Evolutionary conservation across 352 stramenopile species (phyloP).

Genomic region (Phytophthora quininea): DNA sequence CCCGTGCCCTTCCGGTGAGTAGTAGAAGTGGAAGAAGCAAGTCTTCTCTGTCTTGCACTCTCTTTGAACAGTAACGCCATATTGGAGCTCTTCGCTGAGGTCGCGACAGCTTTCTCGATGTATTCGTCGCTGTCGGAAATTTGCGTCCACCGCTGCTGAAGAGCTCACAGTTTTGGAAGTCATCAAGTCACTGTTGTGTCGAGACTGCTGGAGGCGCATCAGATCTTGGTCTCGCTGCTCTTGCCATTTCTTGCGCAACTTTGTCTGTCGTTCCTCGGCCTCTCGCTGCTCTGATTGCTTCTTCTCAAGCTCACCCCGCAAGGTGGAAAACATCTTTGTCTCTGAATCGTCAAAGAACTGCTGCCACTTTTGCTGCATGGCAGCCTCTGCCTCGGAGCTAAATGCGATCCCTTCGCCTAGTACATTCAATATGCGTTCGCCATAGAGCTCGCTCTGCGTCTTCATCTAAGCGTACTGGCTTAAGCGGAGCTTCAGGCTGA

Average conservation of each 20-base stretch:
- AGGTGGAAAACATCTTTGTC: conserved; percentile 54
- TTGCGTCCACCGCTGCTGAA: conserved; percentile 14
- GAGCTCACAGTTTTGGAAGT: conserved; percentile 3
- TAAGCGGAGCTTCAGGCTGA: conserved; percentile 1
- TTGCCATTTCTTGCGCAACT: conserved; percentile 67
- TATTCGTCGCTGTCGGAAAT: conserved; percentile 57
- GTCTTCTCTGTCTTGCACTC: conserved; percentile 32
- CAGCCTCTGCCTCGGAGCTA: conserved; percentile 47
- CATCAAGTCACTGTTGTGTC: conserved; percentile 18
- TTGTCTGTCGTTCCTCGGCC: conserved; percentile 55
- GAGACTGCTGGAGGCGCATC: conserved; percentile 42
- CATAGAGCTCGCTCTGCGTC: conserved; percentile 48
- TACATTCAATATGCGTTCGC: conserved; percentile 29
- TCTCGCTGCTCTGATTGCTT: conserved; percentile 48
- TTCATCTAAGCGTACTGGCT: conserved; percentile 33
- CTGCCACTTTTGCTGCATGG: conserved; percentile 66
- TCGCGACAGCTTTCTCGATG: conserved; percentile 59
- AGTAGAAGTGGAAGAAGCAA: conserved; percentile 70
- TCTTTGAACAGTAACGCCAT: conserved; percentile 46
- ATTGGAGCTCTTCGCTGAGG: conserved; percentile 54
- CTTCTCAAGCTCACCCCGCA: conserved; percentile 51
- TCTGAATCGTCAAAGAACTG: conserved; percentile 64
- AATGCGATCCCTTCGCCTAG: conserved; percentile 61
- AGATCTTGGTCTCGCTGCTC: conserved; percentile 61
- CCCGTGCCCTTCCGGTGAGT: conserved; percentile 33